phyloP scores from a whole-genome alignment of 371 early-diverging fungal species.

The Rhizopus stolonifer region DNA sequence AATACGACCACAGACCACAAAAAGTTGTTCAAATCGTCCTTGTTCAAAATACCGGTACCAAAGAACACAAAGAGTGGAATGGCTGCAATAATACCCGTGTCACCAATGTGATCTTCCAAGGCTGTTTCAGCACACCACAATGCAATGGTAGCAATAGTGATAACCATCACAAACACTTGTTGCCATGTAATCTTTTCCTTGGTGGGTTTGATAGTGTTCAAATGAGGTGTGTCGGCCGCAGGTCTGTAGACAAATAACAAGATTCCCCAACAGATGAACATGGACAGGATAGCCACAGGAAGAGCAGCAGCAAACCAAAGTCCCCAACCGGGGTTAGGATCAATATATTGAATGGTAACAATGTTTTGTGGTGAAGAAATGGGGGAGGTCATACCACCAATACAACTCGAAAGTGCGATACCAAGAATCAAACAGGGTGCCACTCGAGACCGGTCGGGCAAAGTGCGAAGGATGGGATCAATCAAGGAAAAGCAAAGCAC shows the following conservation, averaged over 20 bases:
- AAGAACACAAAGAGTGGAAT: slow-evolving; percentile 90
- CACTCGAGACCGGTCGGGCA: slow-evolving; percentile 67
- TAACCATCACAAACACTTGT: slow-evolving; percentile 59
- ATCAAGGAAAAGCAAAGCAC: slow-evolving; percentile 80
- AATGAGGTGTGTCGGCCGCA: slow-evolving; percentile 43
- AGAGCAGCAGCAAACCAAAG: slow-evolving; percentile 81
- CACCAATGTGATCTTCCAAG: slow-evolving; percentile 78
- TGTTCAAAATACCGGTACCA: slow-evolving; percentile 82
- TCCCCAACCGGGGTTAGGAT: slow-evolving; percentile 81
- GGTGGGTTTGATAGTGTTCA: slow-evolving; percentile 53
- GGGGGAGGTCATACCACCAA: slow-evolving; percentile 96
- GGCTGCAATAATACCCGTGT: slow-evolving; percentile 91
- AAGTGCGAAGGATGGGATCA: slow-evolving; percentile 71
- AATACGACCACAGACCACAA: slow-evolving; percentile 92
- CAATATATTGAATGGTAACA: slow-evolving; percentile 84
- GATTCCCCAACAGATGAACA: slow-evolving; percentile 78
- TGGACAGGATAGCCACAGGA: slow-evolving; percentile 71
- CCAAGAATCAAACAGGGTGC: slow-evolving; percentile 87
- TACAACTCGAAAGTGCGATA: slow-evolving; percentile 91
- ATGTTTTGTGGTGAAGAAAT: slow-evolving; percentile 96
- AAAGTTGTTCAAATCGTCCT: slow-evolving; percentile 94
- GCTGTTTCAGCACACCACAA: slow-evolving; percentile 87
- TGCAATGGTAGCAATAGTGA: slow-evolving; percentile 67
- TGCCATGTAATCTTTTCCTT: slow-evolving; percentile 47
- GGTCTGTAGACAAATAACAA: slow-evolving; percentile 71